These are phyloP conservation scores for Torulaspora franciscae DNA, from an alignment of 805 yeast genomes.

Conservation along the genomic window DNA sequence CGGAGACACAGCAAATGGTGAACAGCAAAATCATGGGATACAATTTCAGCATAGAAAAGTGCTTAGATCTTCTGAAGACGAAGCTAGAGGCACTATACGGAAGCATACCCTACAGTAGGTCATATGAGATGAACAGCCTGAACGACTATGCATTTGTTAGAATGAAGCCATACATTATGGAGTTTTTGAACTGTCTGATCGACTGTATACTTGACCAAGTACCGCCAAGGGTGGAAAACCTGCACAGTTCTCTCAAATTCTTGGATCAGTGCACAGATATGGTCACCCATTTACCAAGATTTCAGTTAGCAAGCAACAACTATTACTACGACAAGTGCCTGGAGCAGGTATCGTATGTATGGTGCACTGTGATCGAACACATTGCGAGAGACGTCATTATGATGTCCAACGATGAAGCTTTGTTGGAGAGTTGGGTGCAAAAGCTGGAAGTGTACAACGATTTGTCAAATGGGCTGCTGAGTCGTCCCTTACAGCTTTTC, in stretches of 20 bases:
- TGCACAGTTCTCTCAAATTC: constrained; percentile 28
- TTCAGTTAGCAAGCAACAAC: constrained; percentile 33
- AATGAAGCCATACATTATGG: constrained; percentile 30
- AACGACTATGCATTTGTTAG: constrained; percentile 37
- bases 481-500: constrained; percentile 27
- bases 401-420: constrained; percentile 18
- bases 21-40: constrained; percentile 12
- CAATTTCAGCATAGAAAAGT: constrained; percentile 25
- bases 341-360: constrained; percentile 34
- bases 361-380: constrained; percentile 32
- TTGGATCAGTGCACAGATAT: constrained; percentile 31
- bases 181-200: constrained; percentile 33
- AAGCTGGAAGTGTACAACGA: constrained; percentile 26
- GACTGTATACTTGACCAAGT: constrained; percentile 33
- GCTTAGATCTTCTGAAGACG: constrained; percentile 18
- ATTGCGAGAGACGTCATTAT: constrained; percentile 23
- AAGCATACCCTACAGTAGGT: constrained; percentile 32
- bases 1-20: constrained; percentile 24
- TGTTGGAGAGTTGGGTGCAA: constrained; percentile 20
- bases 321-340: constrained; percentile 36
- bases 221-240: constrained; percentile 30
- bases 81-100: constrained; percentile 24
- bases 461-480: constrained; percentile 22
- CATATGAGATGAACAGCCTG: constrained; percentile 16
- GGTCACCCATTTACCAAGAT: constrained; percentile 31